Percentiles rank a stretch among this genome's conserved stretches.
These are phyloP conservation scores for Metarhizium rileyi DNA, from an alignment of 2,329 filamentous ascomycete genomes.

Conservation along the genomic window DNA sequence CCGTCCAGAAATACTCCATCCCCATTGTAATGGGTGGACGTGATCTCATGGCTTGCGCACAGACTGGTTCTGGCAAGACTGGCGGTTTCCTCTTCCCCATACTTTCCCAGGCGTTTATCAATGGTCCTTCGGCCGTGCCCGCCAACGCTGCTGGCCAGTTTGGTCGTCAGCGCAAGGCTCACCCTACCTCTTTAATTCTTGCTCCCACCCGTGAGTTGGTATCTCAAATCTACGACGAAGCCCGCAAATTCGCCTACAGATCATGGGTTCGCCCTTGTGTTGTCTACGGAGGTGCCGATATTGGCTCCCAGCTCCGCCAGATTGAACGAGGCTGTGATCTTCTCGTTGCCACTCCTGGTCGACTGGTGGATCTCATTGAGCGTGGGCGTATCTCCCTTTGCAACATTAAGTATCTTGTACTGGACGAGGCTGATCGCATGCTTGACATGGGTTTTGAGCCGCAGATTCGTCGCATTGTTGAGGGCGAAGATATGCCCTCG, in stretches of 20 bases:
- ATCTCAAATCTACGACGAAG: constrained; percentile 95
- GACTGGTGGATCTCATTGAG: constrained; percentile 96
- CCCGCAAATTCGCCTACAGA: constrained; percentile 96
- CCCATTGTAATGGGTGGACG: constrained; percentile 97
- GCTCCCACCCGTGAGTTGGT: constrained; percentile 97
- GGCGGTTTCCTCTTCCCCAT: constrained; percentile 99
- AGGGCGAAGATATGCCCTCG: constrained; percentile 93
- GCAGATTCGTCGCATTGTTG: constrained; percentile 96
- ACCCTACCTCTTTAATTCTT: constrained; percentile 90
- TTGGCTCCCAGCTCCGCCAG: constrained; percentile 93
- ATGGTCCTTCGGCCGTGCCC: constrained; percentile 66
- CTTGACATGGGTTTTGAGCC: constrained; percentile 99
- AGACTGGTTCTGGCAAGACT: constrained; percentile 99
- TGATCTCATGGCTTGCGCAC: constrained; percentile 98
- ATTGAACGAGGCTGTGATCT: constrained; percentile 97
- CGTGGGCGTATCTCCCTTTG: constrained; percentile 93
- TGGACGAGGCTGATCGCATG: constrained; percentile 99
- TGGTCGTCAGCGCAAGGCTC: constrained; percentile 93
- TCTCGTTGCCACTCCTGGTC: constrained; percentile 90
- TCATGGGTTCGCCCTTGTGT: constrained; percentile 98
- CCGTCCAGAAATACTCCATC: constrained; percentile 98
- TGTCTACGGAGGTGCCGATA: constrained; percentile 98
- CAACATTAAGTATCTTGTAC: constrained; percentile 98
- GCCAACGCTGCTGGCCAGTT: constrained; percentile 59
- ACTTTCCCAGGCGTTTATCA: constrained; percentile 91